Base-by-base conservation (phyloP, 305 asterid species). In the Fraxinus angustifolia region DNA sequence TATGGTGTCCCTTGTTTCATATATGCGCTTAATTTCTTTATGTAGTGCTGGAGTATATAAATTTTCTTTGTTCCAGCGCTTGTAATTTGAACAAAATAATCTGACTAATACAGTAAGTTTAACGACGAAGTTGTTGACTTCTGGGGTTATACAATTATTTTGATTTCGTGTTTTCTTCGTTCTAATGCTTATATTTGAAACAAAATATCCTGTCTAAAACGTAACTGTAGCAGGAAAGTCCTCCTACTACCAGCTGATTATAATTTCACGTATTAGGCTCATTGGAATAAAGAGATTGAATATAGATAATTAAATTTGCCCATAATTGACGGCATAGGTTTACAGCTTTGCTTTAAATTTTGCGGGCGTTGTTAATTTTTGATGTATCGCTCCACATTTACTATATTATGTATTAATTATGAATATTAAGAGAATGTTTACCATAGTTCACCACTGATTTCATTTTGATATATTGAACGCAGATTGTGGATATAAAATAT, bases 401-500 rank as follows among this genome's bases (percentile, higher is more conserved):
- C 71, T 21, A 19, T 58, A 17, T 58, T 60, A 62, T 62, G 2
- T 26, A 62, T 62, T 26, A 14, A 23, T 11, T 3, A 28, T 23
- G 67, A 6, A 56, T 23, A 21, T 23, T 7, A 62, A 62, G 14
- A 19, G 71, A 23, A 21, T 21, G 28, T 21, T 23, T 8, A 2
- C 33, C 33, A 23, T 8, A 19, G 33, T 62, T 62, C 71, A 30
- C 5, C 71, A 23, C 16, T 23, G 6, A 60, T 21, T 60, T 60
- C 5, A 60, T 60, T 60, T 60, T 21, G 31, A 23, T 62, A 62
- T 19, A 4, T 62, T 23, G 71, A 62, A 62, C 16, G 12, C 6
- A 21, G 75, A 60, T 70, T 82, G 70, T 40, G 80, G 83, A 73
- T 78, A 67, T 82, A 38, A 74, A 16, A 68, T 79, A 42, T 34